Conservation (phyloP, 352 stramenopile genomes). For the Pythium aquatile region DNA sequence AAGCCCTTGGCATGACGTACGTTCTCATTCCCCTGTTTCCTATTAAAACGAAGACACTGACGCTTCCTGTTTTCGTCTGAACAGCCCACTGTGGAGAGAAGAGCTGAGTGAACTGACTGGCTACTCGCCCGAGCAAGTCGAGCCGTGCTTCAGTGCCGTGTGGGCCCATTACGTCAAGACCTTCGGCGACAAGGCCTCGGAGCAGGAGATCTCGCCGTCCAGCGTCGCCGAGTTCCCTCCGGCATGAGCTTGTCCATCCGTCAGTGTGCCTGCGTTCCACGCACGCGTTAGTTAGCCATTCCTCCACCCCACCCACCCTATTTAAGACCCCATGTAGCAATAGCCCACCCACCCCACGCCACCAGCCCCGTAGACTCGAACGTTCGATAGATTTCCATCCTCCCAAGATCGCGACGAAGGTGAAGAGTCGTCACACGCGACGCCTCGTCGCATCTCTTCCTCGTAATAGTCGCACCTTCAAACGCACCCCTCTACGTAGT, state of each 20-base stretch:
- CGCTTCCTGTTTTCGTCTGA: neutral
- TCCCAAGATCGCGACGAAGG: neutral
- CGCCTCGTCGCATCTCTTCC: neutral
- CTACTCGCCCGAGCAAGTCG: constrained; percentile 77
- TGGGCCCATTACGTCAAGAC: constrained; percentile 78
- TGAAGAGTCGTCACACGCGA: constrained; percentile 9
- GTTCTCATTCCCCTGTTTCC: constrained; percentile 6
- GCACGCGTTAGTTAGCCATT: constrained; percentile 14
- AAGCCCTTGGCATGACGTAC: constrained; percentile 71
- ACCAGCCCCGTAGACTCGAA: constrained; percentile 5
- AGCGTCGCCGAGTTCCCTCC: constrained; percentile 49
- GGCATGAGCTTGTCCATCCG: constrained; percentile 10
- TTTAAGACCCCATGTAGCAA: constrained; percentile 30
- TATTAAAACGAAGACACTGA: neutral
- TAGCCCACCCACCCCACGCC: constrained; percentile 17
- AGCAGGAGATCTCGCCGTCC: constrained; percentile 69
- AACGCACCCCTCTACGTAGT: neutral
- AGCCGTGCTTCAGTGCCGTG: constrained; percentile 81
- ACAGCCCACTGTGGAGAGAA: constrained; percentile 74
- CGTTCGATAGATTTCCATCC: constrained; percentile 2
- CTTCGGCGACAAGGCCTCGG: constrained; percentile 63
- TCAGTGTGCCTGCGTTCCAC: neutral
- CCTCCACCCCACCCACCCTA: constrained; percentile 12
- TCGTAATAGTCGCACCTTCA: constrained; percentile 12
- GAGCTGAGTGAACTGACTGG: constrained; percentile 78